Evolutionary conservation across 805 yeast genomes (phyloP), one percentile per base, ranked within the genome.

Genomic region (Millerozyma acaciae): DNA sequence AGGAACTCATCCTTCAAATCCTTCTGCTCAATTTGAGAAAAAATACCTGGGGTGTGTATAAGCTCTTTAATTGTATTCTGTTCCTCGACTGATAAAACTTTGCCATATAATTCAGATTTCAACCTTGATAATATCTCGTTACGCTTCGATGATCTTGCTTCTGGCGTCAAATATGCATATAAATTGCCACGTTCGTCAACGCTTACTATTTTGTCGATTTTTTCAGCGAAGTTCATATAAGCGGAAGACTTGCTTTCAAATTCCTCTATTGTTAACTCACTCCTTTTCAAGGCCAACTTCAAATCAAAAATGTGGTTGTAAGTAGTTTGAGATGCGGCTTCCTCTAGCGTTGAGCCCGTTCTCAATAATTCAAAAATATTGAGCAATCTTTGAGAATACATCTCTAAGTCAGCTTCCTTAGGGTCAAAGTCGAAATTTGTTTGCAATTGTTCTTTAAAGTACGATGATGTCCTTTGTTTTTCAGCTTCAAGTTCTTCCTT

Each of bases 321-420:
- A 14, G 81, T 77, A 1, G 85, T 69, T 39, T 78, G 76, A 27
- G 61, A 64, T 44, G 70, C 70, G 2, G 95, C 80, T 37, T 78
- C 87, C 13, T 56, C 60, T 13, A 68, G 37, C 0, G 68, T 28
- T 42, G 73, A 67, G n/a, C 90, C 94, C 34, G 79, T 46, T 33
- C 74, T 74, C 40, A 34, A 23, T 15, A 61, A 48, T 34, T 55
- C 50, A 30, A 73, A 75, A 31, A 83, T 61, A 26, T 65, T 60
- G 4, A 71, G 51, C 27, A 85, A 60, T 53, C 93, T 77, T 21
- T 59, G 51, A 20, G 60, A 65, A 2, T 50, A 44, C 9, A 65
- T 24, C 20, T 44, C 37, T 7, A 56, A 16, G 21, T 50, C 35
- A 30, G 38, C 28, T 3, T 50, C 46, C 10, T 47, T 35, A 25